Base-by-base conservation (phyloP, 139 green algal genomes). In the Protoeuglena noctilucae region DNA sequence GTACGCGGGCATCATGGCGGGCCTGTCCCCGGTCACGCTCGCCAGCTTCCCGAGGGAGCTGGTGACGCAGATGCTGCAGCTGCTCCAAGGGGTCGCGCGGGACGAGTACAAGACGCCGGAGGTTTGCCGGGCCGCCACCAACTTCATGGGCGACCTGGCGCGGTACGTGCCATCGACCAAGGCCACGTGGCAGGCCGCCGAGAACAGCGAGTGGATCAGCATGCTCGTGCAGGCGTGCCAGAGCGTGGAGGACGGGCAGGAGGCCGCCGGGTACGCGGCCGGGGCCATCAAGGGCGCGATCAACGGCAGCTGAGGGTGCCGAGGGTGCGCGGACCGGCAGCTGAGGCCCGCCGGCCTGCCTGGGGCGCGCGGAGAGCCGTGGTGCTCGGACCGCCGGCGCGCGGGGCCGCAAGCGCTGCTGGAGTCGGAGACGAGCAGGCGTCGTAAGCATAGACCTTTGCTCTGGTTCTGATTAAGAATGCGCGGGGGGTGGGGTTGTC, bases 1-100 rank as follows among this genome's bases (percentile, higher is more conserved):
- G 3, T 95, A 93, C 78, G 71, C 72, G 12, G 87, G 89, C 54
- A 89, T 96, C 47, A 57, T 81, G 4, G 69, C 78, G 62, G 73
- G 64, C 30, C 73, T 78, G 65, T 7, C 7, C 34, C 34, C 34
- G 34, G n/a, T n/a, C n/a, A 19, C 34, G 34, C 34, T 19, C 34
- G 34, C 34, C 7, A 43, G 9, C 34, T 7, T 12, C 34, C 9
- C 34, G 9, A 43, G 7, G 34, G 34, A 12, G 9, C 34, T 12
- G 34, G 9, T 43, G 9, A 7, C 34, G 34, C 34, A 43, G 34
- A 12, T 43, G 34, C 34, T 43, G 34, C 34, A 43, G 34, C 12
- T 43, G 9, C 7, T 43, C 34, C 9, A 12, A 12, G 9, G 7
- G 34, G 34, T 43, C 34, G 34, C 34, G 34, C 7, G 34, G 9